These are phyloP conservation scores for Boletellus sp. DNA, from an alignment of 768 basidiomycete genomes.

Conservation along the genomic window DNA sequence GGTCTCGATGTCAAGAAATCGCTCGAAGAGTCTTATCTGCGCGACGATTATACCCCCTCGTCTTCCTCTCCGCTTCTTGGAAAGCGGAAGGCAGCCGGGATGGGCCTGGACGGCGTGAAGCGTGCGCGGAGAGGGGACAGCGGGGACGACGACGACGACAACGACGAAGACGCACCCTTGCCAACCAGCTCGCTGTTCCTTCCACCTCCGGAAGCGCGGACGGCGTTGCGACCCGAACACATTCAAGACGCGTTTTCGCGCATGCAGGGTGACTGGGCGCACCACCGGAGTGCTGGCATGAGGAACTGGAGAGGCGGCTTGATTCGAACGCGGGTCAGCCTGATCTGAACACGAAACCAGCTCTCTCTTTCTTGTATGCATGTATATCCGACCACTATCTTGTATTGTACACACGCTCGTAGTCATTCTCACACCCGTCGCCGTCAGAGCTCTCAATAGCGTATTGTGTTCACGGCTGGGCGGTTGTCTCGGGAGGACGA, in stretches of 20 bases:
- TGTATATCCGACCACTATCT: not conserved
- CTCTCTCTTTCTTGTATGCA: not conserved
- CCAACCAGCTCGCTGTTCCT: slow-evolving; percentile 75
- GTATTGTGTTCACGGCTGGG: no score
- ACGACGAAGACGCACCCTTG: slow-evolving; percentile 62
- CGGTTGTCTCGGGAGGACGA: no score
- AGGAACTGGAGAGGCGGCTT: slow-evolving; percentile 87
- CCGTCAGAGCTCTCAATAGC: not conserved
- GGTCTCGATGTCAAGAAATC: slow-evolving; percentile 81
- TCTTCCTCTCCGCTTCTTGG: slow-evolving; percentile 56
- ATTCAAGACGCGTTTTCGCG: slow-evolving; percentile 88
- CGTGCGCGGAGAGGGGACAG: slow-evolving; percentile 51
- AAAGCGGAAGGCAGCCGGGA: slow-evolving; percentile 59
- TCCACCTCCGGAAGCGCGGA: slow-evolving; percentile 76
- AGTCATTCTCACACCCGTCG: not conserved
- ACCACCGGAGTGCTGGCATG: slow-evolving; percentile 80
- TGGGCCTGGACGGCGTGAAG: slow-evolving; percentile 42
- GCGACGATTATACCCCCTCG: slow-evolving; percentile 53
- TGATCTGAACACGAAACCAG: slow-evolving; percentile 46
- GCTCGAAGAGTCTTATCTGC: slow-evolving; percentile 66
- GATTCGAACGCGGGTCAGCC: slow-evolving; percentile 70
- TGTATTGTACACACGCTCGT: not conserved
- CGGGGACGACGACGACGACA: slow-evolving; percentile 48
- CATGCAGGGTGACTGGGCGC: slow-evolving; percentile 85
- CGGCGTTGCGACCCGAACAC: slow-evolving; percentile 75